phyloP scores from a whole-genome alignment of 2,329 filamentous ascomycete genomes.

The Botrytis fabae region DNA sequence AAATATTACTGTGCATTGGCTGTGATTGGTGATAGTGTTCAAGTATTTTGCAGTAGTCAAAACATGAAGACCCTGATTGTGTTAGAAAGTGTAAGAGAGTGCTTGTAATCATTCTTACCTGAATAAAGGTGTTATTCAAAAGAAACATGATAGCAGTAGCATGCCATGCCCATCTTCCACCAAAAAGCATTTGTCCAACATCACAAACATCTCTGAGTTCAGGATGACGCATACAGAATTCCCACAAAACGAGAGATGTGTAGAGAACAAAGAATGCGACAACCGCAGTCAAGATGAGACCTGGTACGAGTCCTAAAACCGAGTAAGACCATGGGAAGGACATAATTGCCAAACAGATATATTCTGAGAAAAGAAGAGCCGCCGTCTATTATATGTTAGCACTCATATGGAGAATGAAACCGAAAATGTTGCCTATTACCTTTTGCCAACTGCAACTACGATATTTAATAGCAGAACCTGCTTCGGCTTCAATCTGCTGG shows the following conservation, averaged over 20 bases:
- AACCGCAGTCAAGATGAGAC: conserved; percentile 77
- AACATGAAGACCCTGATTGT: conserved; percentile 68
- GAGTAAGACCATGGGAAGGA: conserved; percentile 94
- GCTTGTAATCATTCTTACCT: conserved; percentile 49
- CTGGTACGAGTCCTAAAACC: conserved; percentile 81
- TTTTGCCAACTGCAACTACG: conserved; percentile 94
- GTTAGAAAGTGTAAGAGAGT: background rate
- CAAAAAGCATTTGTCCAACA: conserved; percentile 93
- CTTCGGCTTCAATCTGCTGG: conserved; percentile 75
- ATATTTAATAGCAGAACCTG: conserved; percentile 81
- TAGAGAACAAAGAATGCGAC: conserved; percentile 80
- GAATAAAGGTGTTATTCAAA: conserved; percentile 91
- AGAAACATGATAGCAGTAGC: conserved; percentile 82
- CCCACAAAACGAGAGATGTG: conserved; percentile 70
- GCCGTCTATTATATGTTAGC: conserved; percentile 58
- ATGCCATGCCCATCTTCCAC: conserved; percentile 74
- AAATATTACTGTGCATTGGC: conserved; percentile 78
- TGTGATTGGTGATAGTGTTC: conserved; percentile 78
- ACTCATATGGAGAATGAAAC: background rate
- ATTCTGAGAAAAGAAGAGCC: conserved; percentile 87
- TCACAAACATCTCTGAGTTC: conserved; percentile 92
- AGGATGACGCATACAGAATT: conserved; percentile 87
- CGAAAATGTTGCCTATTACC: conserved; percentile 45
- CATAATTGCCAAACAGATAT: conserved; percentile 92
- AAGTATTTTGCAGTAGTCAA: conserved; percentile 83